These are phyloP conservation scores for Claviceps quebecensis DNA, from an alignment of 2,329 filamentous ascomycete genomes.

Conservation along the genomic window DNA sequence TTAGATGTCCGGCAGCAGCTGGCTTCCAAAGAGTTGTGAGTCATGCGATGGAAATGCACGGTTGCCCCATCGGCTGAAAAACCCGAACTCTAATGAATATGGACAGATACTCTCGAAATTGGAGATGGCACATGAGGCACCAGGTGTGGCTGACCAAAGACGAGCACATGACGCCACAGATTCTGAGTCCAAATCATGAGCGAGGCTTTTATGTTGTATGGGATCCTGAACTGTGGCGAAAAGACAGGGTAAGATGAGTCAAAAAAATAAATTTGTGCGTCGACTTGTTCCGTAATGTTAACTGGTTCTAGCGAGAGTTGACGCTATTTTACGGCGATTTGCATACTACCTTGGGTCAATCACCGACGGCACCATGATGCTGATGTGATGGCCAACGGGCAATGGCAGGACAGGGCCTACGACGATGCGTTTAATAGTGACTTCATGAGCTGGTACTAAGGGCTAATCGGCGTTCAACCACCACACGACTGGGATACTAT, in stretches of 20 bases:
- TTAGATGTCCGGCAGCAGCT: constrained; percentile 48
- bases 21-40: constrained; percentile 50
- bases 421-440: constrained; percentile 6
- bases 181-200: constrained; percentile 43
- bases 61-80: not conserved
- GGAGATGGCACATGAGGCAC: constrained; percentile 55
- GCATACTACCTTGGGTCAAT: constrained; percentile 31
- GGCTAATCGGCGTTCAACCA: constrained; percentile 18
- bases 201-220: constrained; percentile 54
- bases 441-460: constrained; percentile 9
- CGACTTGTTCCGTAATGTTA: constrained; percentile 3
- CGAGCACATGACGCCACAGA: constrained; percentile 48
- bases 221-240: constrained; percentile 47
- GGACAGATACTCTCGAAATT: constrained; percentile 46
- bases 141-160: constrained; percentile 56
- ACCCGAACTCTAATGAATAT: constrained; percentile 1
- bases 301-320: constrained; percentile 41
- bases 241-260: constrained; percentile 49
- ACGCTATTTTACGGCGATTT: constrained; percentile 48
- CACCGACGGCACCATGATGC: constrained; percentile 16
- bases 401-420: constrained; percentile 1
- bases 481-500: constrained; percentile 15
- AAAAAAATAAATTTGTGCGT: constrained; percentile 12
- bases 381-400: not conserved
- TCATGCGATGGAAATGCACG: not conserved